These are phyloP conservation scores for Pichia cactophila DNA, from an alignment of 1,139 yeast species.

Conservation along the genomic window DNA sequence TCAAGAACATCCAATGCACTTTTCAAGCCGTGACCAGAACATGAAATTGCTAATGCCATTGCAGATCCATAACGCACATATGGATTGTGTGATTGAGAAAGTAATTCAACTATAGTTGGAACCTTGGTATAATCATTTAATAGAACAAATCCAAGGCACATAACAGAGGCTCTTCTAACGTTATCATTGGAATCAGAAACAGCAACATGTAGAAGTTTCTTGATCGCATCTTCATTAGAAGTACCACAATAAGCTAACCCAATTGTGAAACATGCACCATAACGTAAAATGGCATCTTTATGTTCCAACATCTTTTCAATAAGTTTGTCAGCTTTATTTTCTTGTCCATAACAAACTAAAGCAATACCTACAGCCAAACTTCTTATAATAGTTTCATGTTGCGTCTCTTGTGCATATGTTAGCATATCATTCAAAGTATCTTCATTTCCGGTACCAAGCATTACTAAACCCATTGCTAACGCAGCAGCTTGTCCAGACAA, in stretches of 20 bases:
- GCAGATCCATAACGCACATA: constrained; percentile 99
- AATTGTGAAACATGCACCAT: constrained; percentile 91
- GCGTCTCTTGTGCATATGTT: constrained; percentile 89
- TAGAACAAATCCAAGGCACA: constrained; percentile 86
- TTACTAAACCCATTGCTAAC: constrained; percentile 89
- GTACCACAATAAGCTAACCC: constrained; percentile 98
- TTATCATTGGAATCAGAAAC: constrained; percentile 96
- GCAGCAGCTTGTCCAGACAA: constrained; percentile 97
- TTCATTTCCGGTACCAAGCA: constrained; percentile 87
- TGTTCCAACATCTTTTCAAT: constrained; percentile 63
- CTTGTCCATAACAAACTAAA: constrained; percentile 76
- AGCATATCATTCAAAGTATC: constrained; percentile 75
- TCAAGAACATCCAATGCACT: constrained; percentile 89
- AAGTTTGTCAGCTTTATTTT: constrained; percentile 68
- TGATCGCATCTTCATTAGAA: constrained; percentile 80
- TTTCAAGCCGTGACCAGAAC: constrained; percentile 89
- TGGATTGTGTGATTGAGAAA: constrained; percentile 93
- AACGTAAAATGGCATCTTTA: constrained; percentile 80
- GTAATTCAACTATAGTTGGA: constrained; percentile 88
- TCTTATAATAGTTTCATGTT: constrained; percentile 90
- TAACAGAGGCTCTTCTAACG: constrained; percentile 94
- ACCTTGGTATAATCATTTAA: constrained; percentile 88
- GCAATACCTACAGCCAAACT: constrained; percentile 90
- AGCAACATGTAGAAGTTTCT: constrained; percentile 81
- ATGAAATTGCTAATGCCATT: constrained; percentile 91